phyloP scores from a whole-genome alignment of 2,329 filamentous ascomycete genomes.

The Xylaria sp. region DNA sequence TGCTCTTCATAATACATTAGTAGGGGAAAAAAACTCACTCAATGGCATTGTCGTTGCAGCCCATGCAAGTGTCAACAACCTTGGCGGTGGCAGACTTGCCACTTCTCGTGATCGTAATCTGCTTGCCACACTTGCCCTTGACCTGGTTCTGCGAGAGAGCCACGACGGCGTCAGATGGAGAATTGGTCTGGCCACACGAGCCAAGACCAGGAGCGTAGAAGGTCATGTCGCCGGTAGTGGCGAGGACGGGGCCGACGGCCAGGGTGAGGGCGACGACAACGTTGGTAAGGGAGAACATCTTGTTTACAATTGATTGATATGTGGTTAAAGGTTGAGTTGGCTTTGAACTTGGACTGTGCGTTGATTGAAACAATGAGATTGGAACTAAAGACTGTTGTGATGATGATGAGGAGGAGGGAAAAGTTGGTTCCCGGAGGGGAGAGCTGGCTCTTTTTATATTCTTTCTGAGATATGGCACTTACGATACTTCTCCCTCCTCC shows the following conservation, averaged over 20 bases:
- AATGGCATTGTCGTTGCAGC: slow-evolving; percentile 23
- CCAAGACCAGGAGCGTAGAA: slow-evolving; percentile 25
- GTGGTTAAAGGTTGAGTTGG: background rate
- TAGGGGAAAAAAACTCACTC: slow-evolving; percentile 15
- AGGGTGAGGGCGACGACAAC: slow-evolving; percentile 16
- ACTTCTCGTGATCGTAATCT: slow-evolving; percentile 23
- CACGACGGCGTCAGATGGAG: slow-evolving; percentile 20
- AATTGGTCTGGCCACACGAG: slow-evolving; percentile 22
- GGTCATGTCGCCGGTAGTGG: slow-evolving; percentile 26
- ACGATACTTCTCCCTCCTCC: too few relatives aligned
- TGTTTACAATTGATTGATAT: background rate
- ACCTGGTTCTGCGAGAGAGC: slow-evolving; percentile 22
- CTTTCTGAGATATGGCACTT: too few relatives aligned
- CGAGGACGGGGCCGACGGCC: slow-evolving; percentile 15
- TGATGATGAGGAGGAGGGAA: too few relatives aligned
- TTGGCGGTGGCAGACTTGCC: slow-evolving; percentile 24
- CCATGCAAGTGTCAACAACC: slow-evolving; percentile 29
- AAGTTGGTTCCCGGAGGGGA: too few relatives aligned
- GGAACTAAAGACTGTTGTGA: too few relatives aligned
- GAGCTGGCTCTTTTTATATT: too few relatives aligned
- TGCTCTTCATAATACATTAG: too few relatives aligned
- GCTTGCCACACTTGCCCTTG: slow-evolving; percentile 25
- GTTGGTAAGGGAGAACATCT: slow-evolving; percentile 13
- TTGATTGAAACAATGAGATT: too few relatives aligned
- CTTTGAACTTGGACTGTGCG: background rate